Percentiles rank a stretch among this genome's conserved stretches.
These are phyloP conservation scores for Sclerotinia nivalis DNA, from an alignment of 2,329 filamentous ascomycete genomes.

Conservation along the genomic window DNA sequence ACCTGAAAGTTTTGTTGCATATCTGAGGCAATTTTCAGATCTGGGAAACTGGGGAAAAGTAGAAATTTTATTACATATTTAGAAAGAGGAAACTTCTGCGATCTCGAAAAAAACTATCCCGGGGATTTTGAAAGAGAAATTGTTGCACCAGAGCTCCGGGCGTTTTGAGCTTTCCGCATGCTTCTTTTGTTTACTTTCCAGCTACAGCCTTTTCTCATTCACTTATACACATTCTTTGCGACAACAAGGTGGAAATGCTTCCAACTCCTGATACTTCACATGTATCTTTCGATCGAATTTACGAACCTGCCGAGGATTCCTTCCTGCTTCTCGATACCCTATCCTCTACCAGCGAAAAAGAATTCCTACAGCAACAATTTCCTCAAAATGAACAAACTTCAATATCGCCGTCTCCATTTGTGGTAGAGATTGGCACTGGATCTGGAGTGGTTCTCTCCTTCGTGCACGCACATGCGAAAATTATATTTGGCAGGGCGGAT, in stretches of 20 bases:
- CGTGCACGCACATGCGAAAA: slow-evolving; percentile 69
- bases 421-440: slow-evolving; percentile 86
- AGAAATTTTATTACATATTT: not conserved
- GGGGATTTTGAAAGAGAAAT: not conserved
- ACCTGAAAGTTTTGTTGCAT: not conserved
- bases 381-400: slow-evolving; percentile 21
- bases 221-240: not conserved
- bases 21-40: not conserved
- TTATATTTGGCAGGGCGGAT: slow-evolving; percentile 70
- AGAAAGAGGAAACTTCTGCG: not conserved
- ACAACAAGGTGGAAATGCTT: slow-evolving; percentile 61
- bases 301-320: slow-evolving; percentile 95
- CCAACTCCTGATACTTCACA: slow-evolving; percentile 93
- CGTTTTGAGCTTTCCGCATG: not conserved
- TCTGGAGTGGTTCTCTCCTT: slow-evolving; percentile 95
- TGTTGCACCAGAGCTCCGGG: not conserved
- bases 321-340: slow-evolving; percentile 92
- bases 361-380: slow-evolving; percentile 34
- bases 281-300: slow-evolving; percentile 83
- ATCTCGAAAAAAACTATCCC: not conserved
- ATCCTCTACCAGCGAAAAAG: slow-evolving; percentile 53
- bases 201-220: slow-evolving; percentile 7
- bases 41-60: not conserved
- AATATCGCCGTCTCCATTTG: slow-evolving; percentile 54
- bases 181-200: not conserved